Evolutionary conservation across 306 rosid genomes (phyloP).

Genomic region (Purshia tridentata): DNA sequence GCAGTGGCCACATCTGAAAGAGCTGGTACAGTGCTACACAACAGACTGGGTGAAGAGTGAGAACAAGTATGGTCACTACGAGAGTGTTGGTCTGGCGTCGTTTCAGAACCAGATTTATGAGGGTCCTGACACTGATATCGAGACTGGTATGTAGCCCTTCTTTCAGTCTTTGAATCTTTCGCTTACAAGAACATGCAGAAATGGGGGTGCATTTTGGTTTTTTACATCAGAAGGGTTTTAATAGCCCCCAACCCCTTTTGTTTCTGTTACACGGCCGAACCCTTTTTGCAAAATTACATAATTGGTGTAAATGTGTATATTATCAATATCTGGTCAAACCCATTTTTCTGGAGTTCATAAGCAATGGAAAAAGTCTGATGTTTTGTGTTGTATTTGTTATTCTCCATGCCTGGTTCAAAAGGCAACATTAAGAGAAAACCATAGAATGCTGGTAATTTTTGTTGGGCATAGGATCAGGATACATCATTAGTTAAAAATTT

Average conservation of each 20-base stretch:
- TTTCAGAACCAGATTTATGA: constrained; percentile 90
- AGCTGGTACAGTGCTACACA: constrained; percentile 90
- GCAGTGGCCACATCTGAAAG: constrained; percentile 98
- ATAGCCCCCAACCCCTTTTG: background rate
- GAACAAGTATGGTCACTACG: constrained; percentile 90
- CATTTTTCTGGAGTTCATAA: background rate
- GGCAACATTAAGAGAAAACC: background rate
- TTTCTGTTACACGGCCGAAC: background rate
- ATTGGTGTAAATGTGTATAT: background rate
- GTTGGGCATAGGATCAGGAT: background rate
- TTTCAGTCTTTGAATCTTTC: background rate
- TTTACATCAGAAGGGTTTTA: constrained; percentile 9
- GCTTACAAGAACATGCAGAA: background rate
- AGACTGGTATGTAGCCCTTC: constrained; percentile 59
- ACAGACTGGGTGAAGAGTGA: constrained; percentile 97
- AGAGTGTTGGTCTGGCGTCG: constrained; percentile 59
- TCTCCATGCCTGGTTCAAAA: background rate
- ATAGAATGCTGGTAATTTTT: background rate
- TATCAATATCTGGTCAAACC: background rate
- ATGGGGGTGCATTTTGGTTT: constrained; percentile 16
- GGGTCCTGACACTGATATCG: constrained; percentile 97
- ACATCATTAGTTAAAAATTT: background rate
- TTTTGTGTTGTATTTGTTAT: background rate
- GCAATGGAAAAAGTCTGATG: background rate
- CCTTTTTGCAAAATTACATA: background rate